Evolutionary conservation across 2,329 filamentous ascomycete genomes (phyloP).

Genomic region (Beauveria varroae): DNA sequence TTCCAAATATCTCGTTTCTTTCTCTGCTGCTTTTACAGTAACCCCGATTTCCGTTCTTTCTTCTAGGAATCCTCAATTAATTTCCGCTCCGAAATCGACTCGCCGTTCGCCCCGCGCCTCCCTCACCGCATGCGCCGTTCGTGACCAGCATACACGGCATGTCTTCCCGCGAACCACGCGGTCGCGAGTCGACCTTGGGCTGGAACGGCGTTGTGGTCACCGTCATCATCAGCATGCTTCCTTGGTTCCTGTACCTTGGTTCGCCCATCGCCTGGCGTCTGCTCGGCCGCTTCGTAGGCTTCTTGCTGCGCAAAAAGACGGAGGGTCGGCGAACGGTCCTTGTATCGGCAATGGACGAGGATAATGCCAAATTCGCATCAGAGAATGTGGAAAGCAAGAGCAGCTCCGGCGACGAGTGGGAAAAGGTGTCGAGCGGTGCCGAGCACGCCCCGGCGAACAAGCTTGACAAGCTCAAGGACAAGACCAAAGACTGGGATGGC

Average conservation of each 20-base stretch:
- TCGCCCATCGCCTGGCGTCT: conserved; percentile 27
- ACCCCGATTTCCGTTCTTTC: no score
- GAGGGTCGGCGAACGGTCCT: conserved; percentile 54
- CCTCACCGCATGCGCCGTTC: conserved; percentile 19
- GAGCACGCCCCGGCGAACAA: conserved; percentile 28
- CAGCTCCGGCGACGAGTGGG: conserved; percentile 57
- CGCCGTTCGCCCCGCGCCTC: neutral
- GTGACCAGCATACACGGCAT: conserved; percentile 19
- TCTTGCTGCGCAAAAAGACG: conserved; percentile 55
- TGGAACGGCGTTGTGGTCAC: conserved; percentile 12
- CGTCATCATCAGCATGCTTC: conserved; percentile 20
- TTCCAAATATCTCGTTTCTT: no score
- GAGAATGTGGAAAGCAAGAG: conserved; percentile 26
- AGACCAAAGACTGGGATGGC: conserved; percentile 62
- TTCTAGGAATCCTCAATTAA: no score
- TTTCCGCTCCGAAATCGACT: neutral
- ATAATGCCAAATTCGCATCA: conserved; percentile 32
- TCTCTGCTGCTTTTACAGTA: no score
- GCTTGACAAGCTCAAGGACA: conserved; percentile 25
- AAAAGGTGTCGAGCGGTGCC: conserved; percentile 51
- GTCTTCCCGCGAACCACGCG: conserved; percentile 23
- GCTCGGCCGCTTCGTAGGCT: conserved; percentile 45
- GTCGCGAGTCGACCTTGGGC: conserved; percentile 20
- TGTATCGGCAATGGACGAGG: conserved; percentile 41
- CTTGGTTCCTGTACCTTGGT: conserved; percentile 24